These are phyloP conservation scores for Myxozyma geophila DNA, from an alignment of 805 yeast genomes.

Conservation along the genomic window DNA sequence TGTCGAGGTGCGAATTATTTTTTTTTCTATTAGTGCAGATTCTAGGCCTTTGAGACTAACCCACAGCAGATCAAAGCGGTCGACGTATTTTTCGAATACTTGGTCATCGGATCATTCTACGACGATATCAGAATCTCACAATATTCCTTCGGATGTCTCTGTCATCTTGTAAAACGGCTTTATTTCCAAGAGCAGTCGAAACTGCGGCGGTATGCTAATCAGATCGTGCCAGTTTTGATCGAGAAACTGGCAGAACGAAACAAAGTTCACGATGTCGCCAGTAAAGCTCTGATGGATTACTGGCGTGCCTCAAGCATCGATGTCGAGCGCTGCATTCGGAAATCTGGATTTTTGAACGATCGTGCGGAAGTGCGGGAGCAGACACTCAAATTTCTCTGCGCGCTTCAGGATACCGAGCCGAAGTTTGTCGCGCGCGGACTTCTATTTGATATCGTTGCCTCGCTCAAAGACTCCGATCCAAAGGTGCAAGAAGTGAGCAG, in stretches of 20 bases:
- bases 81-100: constrained; percentile 22
- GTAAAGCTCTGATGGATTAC: constrained; percentile 44
- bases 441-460: constrained; percentile 43
- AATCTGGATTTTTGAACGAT: constrained; percentile 42
- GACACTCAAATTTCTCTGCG: constrained; percentile 38
- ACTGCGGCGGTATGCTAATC: constrained; percentile 43
- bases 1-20: constrained; percentile 24
- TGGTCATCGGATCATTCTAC: constrained; percentile 22
- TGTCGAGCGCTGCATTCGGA: constrained; percentile 44
- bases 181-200: constrained; percentile 48
- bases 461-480: constrained; percentile 40
- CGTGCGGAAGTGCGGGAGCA: constrained; percentile 38
- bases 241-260: constrained; percentile 43
- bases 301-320: constrained; percentile 48
- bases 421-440: constrained; percentile 43
- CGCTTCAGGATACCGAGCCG: constrained; percentile 40
- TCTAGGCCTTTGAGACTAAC: neutral
- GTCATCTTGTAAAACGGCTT: constrained; percentile 53
- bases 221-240: constrained; percentile 45
- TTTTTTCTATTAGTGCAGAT: neutral
- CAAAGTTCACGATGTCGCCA: constrained; percentile 41
- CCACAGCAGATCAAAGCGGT: constrained; percentile 23
- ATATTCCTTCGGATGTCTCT: constrained; percentile 50
- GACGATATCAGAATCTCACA: constrained; percentile 22
- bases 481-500: constrained; percentile 40